Conservation (phyloP, 2,329 filamentous ascomycete genomes). For the Beauveria asiatica region DNA sequence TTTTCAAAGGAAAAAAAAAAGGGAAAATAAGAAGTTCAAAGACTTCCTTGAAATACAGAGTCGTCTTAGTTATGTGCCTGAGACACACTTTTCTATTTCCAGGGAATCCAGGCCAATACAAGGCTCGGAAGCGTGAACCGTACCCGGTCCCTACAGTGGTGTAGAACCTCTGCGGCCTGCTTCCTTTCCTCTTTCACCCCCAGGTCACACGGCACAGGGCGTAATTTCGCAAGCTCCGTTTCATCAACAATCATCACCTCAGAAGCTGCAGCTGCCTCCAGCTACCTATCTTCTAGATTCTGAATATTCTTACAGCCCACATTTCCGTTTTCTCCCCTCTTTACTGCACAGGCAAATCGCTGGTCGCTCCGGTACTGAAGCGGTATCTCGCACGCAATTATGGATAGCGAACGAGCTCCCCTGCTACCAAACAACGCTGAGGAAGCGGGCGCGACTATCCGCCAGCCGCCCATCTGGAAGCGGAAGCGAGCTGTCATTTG, state of each 20-base stretch:
- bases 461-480: slow-evolving; percentile 7
- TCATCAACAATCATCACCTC: background rate
- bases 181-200: background rate
- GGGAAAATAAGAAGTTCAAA: too few species aligned
- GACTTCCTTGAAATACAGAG: background rate
- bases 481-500: background rate
- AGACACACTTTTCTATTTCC: background rate
- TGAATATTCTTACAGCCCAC: background rate
- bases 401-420: slow-evolving; percentile 6
- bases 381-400: background rate
- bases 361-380: background rate
- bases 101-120: background rate
- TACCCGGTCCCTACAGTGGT: background rate
- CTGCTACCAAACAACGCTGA: background rate
- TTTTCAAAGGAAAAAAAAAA: too few species aligned
- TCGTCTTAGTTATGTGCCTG: background rate
- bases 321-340: background rate
- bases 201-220: background rate
- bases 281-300: background rate
- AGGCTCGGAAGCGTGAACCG: background rate
- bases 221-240: background rate
- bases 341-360: background rate
- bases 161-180: background rate
- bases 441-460: background rate
- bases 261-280: background rate